A percentile compares a stretch with the other conserved stretches of the same genome.
These are phyloP conservation scores for Aspergillus niger DNA, from an alignment of 2,329 filamentous ascomycete species.

Conservation along the genomic window DNA sequence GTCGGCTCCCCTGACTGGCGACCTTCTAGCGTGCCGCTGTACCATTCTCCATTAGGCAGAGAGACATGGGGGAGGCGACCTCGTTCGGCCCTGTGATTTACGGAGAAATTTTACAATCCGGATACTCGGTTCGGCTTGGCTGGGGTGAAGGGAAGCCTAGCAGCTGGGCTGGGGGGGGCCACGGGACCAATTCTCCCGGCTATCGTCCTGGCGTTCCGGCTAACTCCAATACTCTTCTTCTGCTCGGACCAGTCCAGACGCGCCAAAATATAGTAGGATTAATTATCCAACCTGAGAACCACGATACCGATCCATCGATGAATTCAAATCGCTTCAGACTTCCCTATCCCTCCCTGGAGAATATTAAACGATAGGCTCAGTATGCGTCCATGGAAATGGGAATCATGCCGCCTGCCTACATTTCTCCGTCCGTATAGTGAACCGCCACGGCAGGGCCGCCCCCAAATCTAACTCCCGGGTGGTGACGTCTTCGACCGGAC, in stretches of 20 bases:
- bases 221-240: not conserved
- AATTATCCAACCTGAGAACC: not conserved
- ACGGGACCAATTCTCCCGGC: conserved; percentile 20
- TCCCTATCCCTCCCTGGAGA: not conserved
- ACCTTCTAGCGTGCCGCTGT: conserved; percentile 12
- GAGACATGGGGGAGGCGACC: conserved; percentile 1
- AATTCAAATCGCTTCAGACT: conserved; percentile 1
- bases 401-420: not conserved
- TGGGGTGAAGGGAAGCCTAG: not conserved
- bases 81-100: conserved; percentile 23
- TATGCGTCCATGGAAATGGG: not conserved
- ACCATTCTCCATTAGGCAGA: conserved; percentile 10
- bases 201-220: conserved; percentile 2
- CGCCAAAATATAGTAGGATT: conserved; percentile 2
- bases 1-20: conserved; percentile 1
- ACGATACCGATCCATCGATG: not conserved
- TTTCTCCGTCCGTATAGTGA: not conserved
- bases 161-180: not conserved
- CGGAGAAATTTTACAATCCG: conserved; percentile 24
- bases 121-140: conserved; percentile 22
- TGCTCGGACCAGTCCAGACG: not conserved
- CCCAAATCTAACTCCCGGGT: conserved; percentile 5
- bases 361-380: too few species aligned
- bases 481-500: conserved; percentile 21
- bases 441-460: not conserved